Conservation (phyloP, 495 filamentous ascomycete species). For the Aspergillus avenaceus region DNA sequence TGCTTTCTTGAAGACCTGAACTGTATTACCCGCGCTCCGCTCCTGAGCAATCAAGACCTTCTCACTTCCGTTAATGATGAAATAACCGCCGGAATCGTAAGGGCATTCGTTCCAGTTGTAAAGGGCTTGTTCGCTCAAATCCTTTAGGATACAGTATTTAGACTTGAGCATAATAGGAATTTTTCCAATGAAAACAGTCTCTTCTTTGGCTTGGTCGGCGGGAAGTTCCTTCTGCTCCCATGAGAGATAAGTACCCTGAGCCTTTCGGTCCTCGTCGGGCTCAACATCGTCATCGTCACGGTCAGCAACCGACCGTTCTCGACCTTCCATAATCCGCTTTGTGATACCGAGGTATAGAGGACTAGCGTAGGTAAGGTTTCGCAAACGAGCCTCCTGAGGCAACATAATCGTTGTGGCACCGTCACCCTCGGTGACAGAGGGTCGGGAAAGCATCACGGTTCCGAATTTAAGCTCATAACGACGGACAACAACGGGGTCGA, state of each 20-base stretch:
- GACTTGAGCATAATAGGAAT: slow-evolving; percentile 97
- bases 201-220: slow-evolving; percentile 60
- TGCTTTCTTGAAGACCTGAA: slow-evolving; percentile 97
- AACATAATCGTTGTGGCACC: slow-evolving; percentile 75
- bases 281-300: slow-evolving; percentile 49
- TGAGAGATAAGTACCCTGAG: slow-evolving; percentile 41
- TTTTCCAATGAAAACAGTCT: slow-evolving; percentile 81
- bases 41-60: slow-evolving; percentile 99
- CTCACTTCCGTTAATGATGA: slow-evolving; percentile 99
- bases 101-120: slow-evolving; percentile 92
- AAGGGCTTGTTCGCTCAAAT: slow-evolving; percentile 72
- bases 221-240: slow-evolving; percentile 53
- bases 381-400: slow-evolving; percentile 88
- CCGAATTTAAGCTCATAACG: slow-evolving; percentile 94
- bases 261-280: slow-evolving; percentile 39
- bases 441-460: slow-evolving; percentile 73
- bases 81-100: slow-evolving; percentile 97
- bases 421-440: slow-evolving; percentile 87
- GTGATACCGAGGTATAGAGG: slow-evolving; percentile 83
- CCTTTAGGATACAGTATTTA: slow-evolving; percentile 82
- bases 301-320: slow-evolving; percentile 63
- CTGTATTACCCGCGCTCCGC: slow-evolving; percentile 93
- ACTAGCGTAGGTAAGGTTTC: slow-evolving; percentile 91
- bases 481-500: slow-evolving; percentile 70
- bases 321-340: slow-evolving; percentile 73